Base-by-base conservation (phyloP, 192 early-diverging fungal genomes). In the Linnemannia schmuckeri region DNA sequence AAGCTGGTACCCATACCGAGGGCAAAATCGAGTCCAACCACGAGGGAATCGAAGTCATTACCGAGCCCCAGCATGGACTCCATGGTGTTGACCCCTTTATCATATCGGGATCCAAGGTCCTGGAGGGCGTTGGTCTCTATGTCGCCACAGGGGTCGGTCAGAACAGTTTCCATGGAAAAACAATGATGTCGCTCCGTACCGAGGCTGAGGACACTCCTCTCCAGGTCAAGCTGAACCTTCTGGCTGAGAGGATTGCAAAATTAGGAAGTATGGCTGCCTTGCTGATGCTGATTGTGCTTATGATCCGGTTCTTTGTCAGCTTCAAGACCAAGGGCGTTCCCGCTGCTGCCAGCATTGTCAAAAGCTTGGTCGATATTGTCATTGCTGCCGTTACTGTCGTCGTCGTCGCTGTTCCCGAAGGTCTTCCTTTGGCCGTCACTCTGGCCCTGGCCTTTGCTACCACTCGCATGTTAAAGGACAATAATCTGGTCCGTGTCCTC, bases 321-420 rank as follows among this genome's bases (percentile, higher is more conserved):
- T 88, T 92, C 87, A 85, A 77, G 73, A 72, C 35, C 46, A 82
- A 82, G 0, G 88, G 79, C 5, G 77, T 63, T 30, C 93, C 92
- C 40, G 73, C 89, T 18, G 88, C 91, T 1, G 90, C 92, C 18
- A 78, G 74, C 4, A 91, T 95, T 35, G 93, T 95, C n/a, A 81
- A 92, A 77, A 91, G 89, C 76, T 85, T 97, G 74, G 93, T 95
- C 79, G 88, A 91, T 79, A 95, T 99, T 70, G 72, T 99, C 54
- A 98, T 99, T 87, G 93, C 96, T 6, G 95, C 97, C 24, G 94
- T 99, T 38, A 98, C 99, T 40, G 90, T 99, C 8, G 92, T 99
- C 20, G 99, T 99, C 24, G 98, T 99, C 13, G 99, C 99, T 37
- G 96, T 99, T 2, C 99, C 99, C 52, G 99, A 99, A 88, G 99